phyloP scores from a whole-genome alignment of 1,284 basidiomycete genomes.

The Cryptococcus sp. region DNA sequence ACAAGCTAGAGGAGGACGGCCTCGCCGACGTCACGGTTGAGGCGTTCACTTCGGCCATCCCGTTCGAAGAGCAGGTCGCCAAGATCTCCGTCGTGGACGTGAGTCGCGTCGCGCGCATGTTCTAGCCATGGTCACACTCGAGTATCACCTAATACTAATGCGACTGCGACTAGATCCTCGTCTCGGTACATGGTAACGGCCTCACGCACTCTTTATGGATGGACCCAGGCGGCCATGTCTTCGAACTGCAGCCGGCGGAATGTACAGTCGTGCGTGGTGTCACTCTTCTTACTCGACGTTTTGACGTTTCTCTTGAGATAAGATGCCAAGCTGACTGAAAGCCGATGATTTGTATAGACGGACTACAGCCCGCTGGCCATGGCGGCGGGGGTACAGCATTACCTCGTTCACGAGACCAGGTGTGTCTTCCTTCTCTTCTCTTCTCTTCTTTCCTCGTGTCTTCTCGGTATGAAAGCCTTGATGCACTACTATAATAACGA shows the following conservation, averaged over 20 bases:
- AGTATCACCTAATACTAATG: too few species aligned
- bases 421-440: not conserved
- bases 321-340: not conserved
- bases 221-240: conserved; percentile 22
- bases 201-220: conserved; percentile 33
- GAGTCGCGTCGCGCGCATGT: conserved; percentile 5
- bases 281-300: not conserved
- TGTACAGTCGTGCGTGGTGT: conserved; percentile 22
- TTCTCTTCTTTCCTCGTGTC: not conserved
- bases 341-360: conserved; percentile 14
- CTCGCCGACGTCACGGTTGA: conserved; percentile 17
- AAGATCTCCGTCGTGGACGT: conserved; percentile 25
- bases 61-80: conserved; percentile 25
- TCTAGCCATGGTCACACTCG: too few species aligned
- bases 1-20: conserved; percentile 19
- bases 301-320: too few species aligned
- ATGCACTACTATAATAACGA: too few species aligned
- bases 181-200: conserved; percentile 31
- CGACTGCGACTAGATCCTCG: conserved; percentile 27
- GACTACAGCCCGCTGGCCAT: conserved; percentile 32
- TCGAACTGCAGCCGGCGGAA: conserved; percentile 27
- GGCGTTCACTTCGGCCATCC: conserved; percentile 14
- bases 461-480: too few species aligned
- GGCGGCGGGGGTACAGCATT: conserved; percentile 31
- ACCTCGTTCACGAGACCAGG: conserved; percentile 23